phyloP scores from a whole-genome alignment of 2,329 filamentous ascomycete species.

The Trichocomaceae sp. region DNA sequence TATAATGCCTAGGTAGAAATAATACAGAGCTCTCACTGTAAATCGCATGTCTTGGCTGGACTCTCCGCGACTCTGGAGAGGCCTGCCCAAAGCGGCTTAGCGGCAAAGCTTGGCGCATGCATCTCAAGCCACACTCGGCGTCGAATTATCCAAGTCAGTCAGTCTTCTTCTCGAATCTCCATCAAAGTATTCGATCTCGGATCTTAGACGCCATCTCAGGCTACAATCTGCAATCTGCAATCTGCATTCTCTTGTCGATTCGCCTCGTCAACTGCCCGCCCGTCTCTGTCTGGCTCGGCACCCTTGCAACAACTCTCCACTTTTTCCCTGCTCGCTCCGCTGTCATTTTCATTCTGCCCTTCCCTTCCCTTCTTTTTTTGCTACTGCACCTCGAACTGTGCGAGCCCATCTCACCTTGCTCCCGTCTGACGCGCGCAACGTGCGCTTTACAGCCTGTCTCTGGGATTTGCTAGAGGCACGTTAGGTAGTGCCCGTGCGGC shows the following conservation, averaged over 20 bases:
- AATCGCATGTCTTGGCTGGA: not conserved
- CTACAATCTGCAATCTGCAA: not conserved
- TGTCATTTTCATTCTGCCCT: not conserved
- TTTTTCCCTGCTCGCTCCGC: conserved; percentile 5
- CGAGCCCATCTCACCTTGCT: not conserved
- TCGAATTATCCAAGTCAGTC: not conserved
- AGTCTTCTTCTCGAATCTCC: not conserved
- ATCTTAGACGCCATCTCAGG: too few species aligned
- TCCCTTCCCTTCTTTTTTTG: not conserved
- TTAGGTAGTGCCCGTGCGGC: conserved; percentile 13
- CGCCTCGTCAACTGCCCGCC: not conserved
- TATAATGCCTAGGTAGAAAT: too few species aligned
- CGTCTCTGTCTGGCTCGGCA: not conserved
- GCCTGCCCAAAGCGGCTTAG: conserved; percentile 11
- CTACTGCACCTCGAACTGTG: conserved; percentile 1
- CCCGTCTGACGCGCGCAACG: not conserved
- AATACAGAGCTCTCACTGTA: too few species aligned
- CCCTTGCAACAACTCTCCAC: conserved; percentile 11
- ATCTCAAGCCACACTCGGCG: conserved; percentile 13
- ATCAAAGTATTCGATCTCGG: not conserved
- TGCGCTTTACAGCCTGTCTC: conserved; percentile 15
- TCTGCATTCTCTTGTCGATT: not conserved
- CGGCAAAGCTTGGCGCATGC: conserved; percentile 8
- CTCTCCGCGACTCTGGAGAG: conserved; percentile 3
- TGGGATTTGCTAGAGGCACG: conserved; percentile 4